Evolutionary conservation across 257 asterid genomes (phyloP), one percentile per base, ranked within the genome.

Genomic region (Ligustrum vulgare): DNA sequence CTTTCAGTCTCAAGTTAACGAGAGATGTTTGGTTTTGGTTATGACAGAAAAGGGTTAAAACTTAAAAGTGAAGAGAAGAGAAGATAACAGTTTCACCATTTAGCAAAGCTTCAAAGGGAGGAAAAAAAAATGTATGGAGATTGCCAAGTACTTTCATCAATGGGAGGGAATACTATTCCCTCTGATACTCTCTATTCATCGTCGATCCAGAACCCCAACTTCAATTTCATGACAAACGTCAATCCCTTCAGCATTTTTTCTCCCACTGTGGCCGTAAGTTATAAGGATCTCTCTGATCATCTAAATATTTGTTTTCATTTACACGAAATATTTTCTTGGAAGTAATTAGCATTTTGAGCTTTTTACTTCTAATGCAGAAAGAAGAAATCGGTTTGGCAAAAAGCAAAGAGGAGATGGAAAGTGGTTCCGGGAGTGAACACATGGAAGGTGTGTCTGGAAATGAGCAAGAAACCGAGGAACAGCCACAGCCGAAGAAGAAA

Each of bases 241-340:
- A 90, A 82, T 89, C 93, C 98, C 63, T 95, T 89, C 96, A 87
- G 85, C 85, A 88, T 93, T n/a, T 95, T 90, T 39, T 86, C 98
- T 56, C 90, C 96, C 3, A 75, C 90, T 6, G 79, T 87, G 67
- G 92, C 94, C 0, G 99, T 95, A 82, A 86, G 96, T 74, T 4
- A 10, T 10, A 18, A 25, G 54, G 7, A 36, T 58, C 23, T 25
- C 6, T 49, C 7, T 28, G 1, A 28, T 18, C 2, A 35, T 35
- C 6, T 63, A 5, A 9, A 10, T 67, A 51, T 67, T 0, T 51
- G 28, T 15, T 66, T 13, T 6, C 23, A 16, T 41, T 18, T 63
- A 3, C 49, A 18, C 32, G 35, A 58, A 11, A n/a, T 12, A 67
- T 51, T 36, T n/a, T 23, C 41, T 35, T 35, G 2, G 58, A 47